Evolutionary conservation across 805 yeast genomes (phyloP), one percentile per base, ranked within the genome.

Genomic region (Schizosaccharomyces lindneri): DNA sequence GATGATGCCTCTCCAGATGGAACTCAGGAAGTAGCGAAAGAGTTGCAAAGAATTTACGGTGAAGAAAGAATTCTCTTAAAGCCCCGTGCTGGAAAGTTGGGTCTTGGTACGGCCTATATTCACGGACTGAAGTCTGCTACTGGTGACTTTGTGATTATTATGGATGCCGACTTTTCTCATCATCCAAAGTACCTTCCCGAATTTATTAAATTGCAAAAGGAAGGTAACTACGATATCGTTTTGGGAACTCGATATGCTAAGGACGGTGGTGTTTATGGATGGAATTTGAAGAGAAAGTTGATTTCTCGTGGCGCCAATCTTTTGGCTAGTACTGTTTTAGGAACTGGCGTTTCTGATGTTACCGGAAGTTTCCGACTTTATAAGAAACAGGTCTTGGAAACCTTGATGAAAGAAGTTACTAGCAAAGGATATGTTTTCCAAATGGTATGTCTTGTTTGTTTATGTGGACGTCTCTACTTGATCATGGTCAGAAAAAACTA

Each of bases 91-190:
- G 89, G 89, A 55, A 84, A 84, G 70, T 76, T 84, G 63, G 90
- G 90, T 19, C 76, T 84, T 63, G 89, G 88, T 15, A 84, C 90
- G 41, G 90, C 90, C 19, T 84, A 84, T 67, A 84, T 84, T 55
- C 88, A 84, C 67, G 90, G 88, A 1, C 76, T 84, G 66, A 77
- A 84, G 69, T 82, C 68, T 66, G 87, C 79, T 60, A 79, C 83
- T 24, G 90, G 90, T 59, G 78, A 84, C 71, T 84, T 76, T 70
- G 88, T 84, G 60, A 80, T 84, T 64, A 84, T 84, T 66, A 84
- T 84, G 90, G 90, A 84, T 69, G 90, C 90, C 19, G 90, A 84
- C 70, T 84, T 84, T 73, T 81, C 87, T 5, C 90, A 84, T 70
- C 87, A 82, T 62, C 90, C 90, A 29, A 82, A 81, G 66, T 84